A percentile compares a stretch with the other conserved stretches of the same genome.
Conservation (phyloP, 2,329 filamentous ascomycete species). For the Exophiala lecanii-corni region DNA sequence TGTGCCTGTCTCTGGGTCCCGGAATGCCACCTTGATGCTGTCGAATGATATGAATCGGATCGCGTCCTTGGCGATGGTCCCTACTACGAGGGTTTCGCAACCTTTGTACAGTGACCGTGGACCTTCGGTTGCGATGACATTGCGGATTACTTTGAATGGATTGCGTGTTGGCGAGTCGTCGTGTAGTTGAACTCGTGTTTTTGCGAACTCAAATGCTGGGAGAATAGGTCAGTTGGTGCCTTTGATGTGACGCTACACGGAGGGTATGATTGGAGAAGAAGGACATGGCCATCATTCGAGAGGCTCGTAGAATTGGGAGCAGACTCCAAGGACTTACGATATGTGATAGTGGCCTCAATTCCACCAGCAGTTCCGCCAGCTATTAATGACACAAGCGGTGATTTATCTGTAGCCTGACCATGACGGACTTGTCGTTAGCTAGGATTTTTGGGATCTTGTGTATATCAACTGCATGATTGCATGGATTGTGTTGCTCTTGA, state of each 20-base stretch:
- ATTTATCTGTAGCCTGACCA: constrained; percentile 16
- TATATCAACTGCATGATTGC: neutral
- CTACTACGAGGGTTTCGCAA: constrained; percentile 56
- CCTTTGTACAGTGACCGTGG: constrained; percentile 58
- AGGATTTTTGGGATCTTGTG: neutral
- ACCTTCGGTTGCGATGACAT: constrained; percentile 55
- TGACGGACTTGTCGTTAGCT: neutral
- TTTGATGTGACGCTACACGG: no score
- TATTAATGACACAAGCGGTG: constrained; percentile 44
- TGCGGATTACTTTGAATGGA: constrained; percentile 52
- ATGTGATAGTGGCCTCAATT: constrained; percentile 49
- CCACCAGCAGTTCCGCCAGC: constrained; percentile 50
- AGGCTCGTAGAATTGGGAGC: no score
- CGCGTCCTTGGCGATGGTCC: constrained; percentile 60
- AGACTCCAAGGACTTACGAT: constrained; percentile 15
- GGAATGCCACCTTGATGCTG: constrained; percentile 52
- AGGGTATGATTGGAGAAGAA: no score
- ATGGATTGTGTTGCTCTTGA: neutral
- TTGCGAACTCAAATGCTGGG: constrained; percentile 61
- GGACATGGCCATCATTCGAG: no score
- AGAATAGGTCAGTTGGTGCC: neutral
- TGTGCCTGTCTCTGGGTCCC: constrained; percentile 51
- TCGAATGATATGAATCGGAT: constrained; percentile 65
- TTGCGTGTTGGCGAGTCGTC: constrained; percentile 46
- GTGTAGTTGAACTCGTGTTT: constrained; percentile 58